A percentile compares a stretch with the other conserved stretches of the same genome.
Conservation (phyloP, 805 yeast species). For the Pichia nanzhaoensis region DNA sequence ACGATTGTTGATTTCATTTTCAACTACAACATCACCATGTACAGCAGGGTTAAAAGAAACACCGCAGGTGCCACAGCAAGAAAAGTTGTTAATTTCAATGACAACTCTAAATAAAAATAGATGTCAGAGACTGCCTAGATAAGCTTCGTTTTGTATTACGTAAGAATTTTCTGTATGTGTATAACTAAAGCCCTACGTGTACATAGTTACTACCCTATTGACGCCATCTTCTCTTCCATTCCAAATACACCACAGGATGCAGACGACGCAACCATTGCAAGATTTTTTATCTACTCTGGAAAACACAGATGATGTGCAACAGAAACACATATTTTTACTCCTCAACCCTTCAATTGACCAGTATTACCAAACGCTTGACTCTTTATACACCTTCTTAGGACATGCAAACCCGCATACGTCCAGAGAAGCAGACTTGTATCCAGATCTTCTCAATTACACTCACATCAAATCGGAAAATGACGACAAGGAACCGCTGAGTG, state of each 20-base stretch:
- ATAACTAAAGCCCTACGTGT: too few relatives aligned
- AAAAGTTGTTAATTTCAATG: conserved; percentile 28
- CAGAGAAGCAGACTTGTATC: not conserved
- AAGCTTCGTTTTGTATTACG: not conserved
- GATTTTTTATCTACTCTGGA: not conserved
- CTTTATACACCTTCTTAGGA: too few relatives aligned
- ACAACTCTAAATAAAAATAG: conserved; percentile 23
- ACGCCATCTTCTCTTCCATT: too few relatives aligned
- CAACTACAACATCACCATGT: conserved; percentile 60
- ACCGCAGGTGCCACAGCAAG: conserved; percentile 31
- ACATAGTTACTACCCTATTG: too few relatives aligned
- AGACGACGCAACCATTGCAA: too few relatives aligned
- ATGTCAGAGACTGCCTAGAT: not conserved
- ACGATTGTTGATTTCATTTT: conserved; percentile 67
- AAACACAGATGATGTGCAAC: not conserved
- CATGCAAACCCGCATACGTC: not conserved
- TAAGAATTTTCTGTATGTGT: not conserved
- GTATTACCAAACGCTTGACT: too few relatives aligned
- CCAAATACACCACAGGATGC: too few relatives aligned
- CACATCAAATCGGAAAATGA: not conserved
- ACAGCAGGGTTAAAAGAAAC: conserved; percentile 74
- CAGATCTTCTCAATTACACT: conserved; percentile 7
- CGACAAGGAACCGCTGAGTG: not conserved
- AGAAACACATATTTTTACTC: not conserved
- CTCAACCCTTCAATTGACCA: not conserved